These are phyloP conservation scores for Leptosphaerulina australis DNA, from an alignment of 2,329 filamentous ascomycete species.

Conservation along the genomic window DNA sequence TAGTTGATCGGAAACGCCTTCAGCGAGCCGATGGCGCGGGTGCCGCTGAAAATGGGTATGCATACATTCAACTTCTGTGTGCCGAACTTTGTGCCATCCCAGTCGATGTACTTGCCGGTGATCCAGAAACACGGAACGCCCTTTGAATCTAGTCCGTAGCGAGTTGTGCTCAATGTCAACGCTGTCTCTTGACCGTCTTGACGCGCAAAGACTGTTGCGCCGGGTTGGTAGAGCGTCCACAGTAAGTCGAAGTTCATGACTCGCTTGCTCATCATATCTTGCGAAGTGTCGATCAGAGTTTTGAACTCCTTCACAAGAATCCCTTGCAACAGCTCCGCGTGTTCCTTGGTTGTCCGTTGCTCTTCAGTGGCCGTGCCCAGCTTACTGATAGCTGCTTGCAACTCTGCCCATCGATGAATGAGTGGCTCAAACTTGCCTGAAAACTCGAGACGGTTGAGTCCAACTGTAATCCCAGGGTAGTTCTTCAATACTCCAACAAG, in stretches of 20 bases:
- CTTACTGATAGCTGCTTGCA: slow-evolving; percentile 24
- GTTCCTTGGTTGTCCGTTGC: slow-evolving; percentile 35
- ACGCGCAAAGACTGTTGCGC: slow-evolving; percentile 29
- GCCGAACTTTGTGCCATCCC: slow-evolving; percentile 42
- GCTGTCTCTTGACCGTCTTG: slow-evolving; percentile 28
- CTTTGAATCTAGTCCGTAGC: slow-evolving; percentile 27
- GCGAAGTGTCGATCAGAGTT: slow-evolving; percentile 45
- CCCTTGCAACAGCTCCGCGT: slow-evolving; percentile 47
- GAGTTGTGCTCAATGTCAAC: slow-evolving; percentile 20
- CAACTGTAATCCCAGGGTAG: slow-evolving; percentile 66
- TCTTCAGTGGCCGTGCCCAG: slow-evolving; percentile 18
- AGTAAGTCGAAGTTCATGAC: slow-evolving; percentile 49
- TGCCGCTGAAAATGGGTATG: slow-evolving; percentile 68
- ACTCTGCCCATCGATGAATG: slow-evolving; percentile 65
- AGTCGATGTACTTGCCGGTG: slow-evolving; percentile 38
- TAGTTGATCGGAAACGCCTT: slow-evolving; percentile 78
- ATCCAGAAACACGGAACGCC: slow-evolving; percentile 27
- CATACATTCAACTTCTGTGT: slow-evolving; percentile 26
- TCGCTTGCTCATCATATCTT: slow-evolving; percentile 46
- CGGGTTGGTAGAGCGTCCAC: slow-evolving; percentile 53
- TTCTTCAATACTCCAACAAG: slow-evolving; percentile 61
- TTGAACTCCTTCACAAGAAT: slow-evolving; percentile 49
- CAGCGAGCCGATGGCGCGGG: slow-evolving; percentile 77
- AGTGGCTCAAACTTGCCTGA: slow-evolving; percentile 66
- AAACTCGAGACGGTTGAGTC: slow-evolving; percentile 66